Evolutionary conservation across 2,329 filamentous ascomycete genomes (phyloP), one percentile per base, ranked within the genome.

Genomic region (Cladosporium sp.): DNA sequence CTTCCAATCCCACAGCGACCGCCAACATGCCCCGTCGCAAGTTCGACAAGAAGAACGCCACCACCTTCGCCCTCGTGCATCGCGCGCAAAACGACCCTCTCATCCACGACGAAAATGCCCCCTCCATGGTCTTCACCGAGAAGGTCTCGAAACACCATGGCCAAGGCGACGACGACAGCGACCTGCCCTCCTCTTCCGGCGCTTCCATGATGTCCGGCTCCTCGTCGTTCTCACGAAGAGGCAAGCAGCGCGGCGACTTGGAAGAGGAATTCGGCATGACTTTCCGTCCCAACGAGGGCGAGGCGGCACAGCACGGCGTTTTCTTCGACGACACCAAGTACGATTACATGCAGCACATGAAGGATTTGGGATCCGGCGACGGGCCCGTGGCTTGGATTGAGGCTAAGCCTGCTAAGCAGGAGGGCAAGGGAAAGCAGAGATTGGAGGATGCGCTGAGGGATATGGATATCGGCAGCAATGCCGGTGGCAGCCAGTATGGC

Each of bases 331-430:
- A 99, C 71, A 86, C 88, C 57, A 82, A 89, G 64, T 99, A 99
- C 72, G 93, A 99, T 71, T 99, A 99, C 73, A 99, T 99, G 93
- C 93, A 99, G 70, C 93, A 99, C 71, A 76, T 99, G 78, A 86
- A 90, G 50, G 93, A 97, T 61, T 74, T 99, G 38, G 89, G 76
- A 3, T 64, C 65, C 2, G 72, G 80, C 5, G 71, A 69, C 4
- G 58, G 57, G 24, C 85, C 90, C 50, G 82, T 86, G 24, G 84
- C 91, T 42, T 97, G 95, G 65, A 80, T 99, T 17, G 34, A 96
- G 55, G 80, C 80, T 1, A 57, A 58, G 12, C 68, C 72, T n/a
- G 79, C 80, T 47, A 70, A 75, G 11, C 67, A 76, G n/a, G 82
- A 77, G 58, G n/a, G n/a, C n/a, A 76, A 88, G 64, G 79, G 85